Conservation (phyloP, 768 basidiomycete genomes). For the Tricholomella constricta region DNA sequence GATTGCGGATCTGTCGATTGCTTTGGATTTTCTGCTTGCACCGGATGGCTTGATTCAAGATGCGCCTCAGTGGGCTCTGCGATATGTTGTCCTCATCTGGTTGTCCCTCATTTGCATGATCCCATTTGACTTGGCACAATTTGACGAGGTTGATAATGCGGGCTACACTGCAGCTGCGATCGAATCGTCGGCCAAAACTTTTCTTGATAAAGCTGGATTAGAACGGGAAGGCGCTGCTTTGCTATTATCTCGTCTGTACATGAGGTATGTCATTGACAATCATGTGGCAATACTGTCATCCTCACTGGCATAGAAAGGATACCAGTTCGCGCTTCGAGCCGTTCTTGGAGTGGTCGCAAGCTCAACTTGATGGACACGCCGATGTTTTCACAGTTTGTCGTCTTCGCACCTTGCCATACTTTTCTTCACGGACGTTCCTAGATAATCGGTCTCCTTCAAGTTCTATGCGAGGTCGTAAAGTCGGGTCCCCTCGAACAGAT, state of each 20-base stretch:
- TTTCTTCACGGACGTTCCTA: slow-evolving; percentile 26
- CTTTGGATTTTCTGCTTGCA: slow-evolving; percentile 62
- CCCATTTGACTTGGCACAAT: slow-evolving; percentile 88
- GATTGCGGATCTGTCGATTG: slow-evolving; percentile 76
- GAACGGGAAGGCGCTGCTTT: slow-evolving; percentile 84
- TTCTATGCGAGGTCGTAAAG: slow-evolving; percentile 71
- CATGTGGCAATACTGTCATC: no score
- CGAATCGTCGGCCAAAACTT: slow-evolving; percentile 57
- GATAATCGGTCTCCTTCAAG: slow-evolving; percentile 70
- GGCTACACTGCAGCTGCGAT: slow-evolving; percentile 59
- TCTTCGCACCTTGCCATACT: slow-evolving; percentile 7
- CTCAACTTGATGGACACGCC: slow-evolving; percentile 36
- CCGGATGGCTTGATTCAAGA: slow-evolving; percentile 44
- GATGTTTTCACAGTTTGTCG: slow-evolving; percentile 54
- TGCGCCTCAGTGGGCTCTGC: slow-evolving; percentile 69
- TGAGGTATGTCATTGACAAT: slow-evolving; percentile 74
- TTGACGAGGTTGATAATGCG: slow-evolving; percentile 61
- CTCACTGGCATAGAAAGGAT: slow-evolving; percentile 52
- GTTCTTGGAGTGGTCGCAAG: slow-evolving; percentile 54
- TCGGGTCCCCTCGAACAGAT: slow-evolving; percentile 59
- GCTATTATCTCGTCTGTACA: slow-evolving; percentile 80
- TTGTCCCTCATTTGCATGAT: slow-evolving; percentile 92
- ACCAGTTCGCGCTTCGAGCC: slow-evolving; percentile 45
- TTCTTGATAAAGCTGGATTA: slow-evolving; percentile 70
- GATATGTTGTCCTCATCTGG: slow-evolving; percentile 88